Percentiles rank a stretch among this genome's conserved stretches.
These are phyloP conservation scores for Linnemannia exigua DNA, from an alignment of 192 early-diverging fungal species.

Conservation along the genomic window DNA sequence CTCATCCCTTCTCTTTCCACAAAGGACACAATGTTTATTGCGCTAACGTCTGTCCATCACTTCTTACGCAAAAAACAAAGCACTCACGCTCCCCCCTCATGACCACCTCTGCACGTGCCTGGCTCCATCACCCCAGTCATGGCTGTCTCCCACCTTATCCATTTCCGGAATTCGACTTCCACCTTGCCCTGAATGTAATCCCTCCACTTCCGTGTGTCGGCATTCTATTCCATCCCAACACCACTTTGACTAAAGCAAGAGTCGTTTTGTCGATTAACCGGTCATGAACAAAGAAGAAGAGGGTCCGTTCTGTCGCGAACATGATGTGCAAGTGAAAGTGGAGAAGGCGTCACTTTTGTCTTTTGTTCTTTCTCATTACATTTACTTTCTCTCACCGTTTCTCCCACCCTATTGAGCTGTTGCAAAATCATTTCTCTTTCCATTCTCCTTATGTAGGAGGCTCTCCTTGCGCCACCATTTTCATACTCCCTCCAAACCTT, in stretches of 20 bases:
- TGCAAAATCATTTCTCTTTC: neutral
- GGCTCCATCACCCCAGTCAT: slow-evolving; percentile 5
- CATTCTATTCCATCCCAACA: slow-evolving; percentile 29
- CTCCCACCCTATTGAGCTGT: no score
- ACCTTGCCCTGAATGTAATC: slow-evolving; percentile 33
- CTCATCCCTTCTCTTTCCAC: neutral
- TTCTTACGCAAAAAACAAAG: no score
- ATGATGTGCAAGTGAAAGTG: no score
- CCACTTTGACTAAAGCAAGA: neutral
- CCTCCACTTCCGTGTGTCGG: neutral
- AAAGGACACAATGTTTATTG: neutral
- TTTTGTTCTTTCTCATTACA: no score
- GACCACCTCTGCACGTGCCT: neutral
- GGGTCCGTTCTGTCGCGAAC: neutral
- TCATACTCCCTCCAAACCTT: neutral
- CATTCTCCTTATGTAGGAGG: neutral
- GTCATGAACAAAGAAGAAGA: neutral
- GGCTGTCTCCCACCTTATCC: neutral
- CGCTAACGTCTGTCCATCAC: no score
- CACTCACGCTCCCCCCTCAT: neutral
- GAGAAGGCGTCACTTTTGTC: no score
- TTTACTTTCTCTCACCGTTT: no score
- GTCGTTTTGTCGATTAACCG: no score
- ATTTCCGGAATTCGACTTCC: slow-evolving; percentile 23
- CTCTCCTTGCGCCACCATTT: neutral